A percentile compares a stretch with the other conserved stretches of the same genome.
Conservation (phyloP, 2,329 filamentous ascomycete genomes). For the Alternaria arborescens region DNA sequence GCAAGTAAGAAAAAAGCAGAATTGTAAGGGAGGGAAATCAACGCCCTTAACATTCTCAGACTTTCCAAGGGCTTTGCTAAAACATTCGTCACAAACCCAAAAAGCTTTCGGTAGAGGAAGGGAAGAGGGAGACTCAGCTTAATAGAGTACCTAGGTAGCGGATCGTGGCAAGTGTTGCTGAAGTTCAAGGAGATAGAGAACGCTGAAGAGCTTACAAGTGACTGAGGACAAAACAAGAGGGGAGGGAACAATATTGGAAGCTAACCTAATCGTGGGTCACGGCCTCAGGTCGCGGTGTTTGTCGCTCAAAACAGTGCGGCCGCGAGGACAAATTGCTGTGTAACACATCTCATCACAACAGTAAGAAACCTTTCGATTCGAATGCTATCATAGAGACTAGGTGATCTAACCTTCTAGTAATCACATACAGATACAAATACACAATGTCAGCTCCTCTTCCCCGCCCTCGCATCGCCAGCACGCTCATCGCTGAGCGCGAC, state of each 20-base stretch:
- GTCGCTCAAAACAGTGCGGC: neutral
- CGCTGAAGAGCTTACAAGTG: neutral
- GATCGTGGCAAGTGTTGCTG: neutral
- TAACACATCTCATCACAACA: neutral
- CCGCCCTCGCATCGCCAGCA: neutral
- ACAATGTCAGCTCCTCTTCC: neutral
- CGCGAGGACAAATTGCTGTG: neutral
- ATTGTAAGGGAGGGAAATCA: neutral
- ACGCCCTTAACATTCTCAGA: neutral
- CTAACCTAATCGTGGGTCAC: neutral
- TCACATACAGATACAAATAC: neutral
- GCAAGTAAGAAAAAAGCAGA: neutral
- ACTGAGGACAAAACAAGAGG: neutral
- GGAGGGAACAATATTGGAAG: neutral
- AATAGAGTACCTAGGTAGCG: neutral
- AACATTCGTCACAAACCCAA: neutral
- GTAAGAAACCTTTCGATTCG: neutral
- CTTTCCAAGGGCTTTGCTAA: neutral
- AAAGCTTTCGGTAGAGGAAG: neutral
- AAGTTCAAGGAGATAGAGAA: neutral
- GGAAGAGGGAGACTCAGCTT: slow-evolving; percentile 1
- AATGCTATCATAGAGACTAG: neutral
- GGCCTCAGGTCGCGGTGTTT: neutral
- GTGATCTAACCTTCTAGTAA: neutral
- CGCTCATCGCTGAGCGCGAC: slow-evolving; percentile 1